phyloP scores from a whole-genome alignment of 148 eudicot species.

The Polygonum maritimum region DNA sequence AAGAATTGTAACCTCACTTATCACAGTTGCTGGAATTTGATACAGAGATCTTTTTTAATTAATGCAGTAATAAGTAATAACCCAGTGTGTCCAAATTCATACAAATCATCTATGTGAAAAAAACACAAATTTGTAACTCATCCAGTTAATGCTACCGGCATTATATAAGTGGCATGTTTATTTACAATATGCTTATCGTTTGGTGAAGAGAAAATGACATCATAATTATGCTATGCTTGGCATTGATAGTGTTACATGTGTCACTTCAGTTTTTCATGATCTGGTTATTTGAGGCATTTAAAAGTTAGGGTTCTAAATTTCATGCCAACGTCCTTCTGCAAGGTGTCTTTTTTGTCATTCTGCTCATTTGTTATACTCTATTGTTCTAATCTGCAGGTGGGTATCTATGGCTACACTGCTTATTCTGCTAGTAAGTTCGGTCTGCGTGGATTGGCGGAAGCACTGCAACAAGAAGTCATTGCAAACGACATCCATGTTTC shows the following conservation, averaged over 20 bases:
- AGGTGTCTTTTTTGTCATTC: not conserved
- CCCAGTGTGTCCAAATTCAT: too few relatives aligned
- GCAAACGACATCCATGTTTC: slow-evolving; percentile 72
- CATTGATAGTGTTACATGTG: not conserved
- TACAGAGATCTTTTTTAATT: too few relatives aligned
- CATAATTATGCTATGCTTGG: not conserved
- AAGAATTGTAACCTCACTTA: not conserved
- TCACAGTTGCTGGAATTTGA: not conserved
- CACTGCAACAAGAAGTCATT: slow-evolving; percentile 89
- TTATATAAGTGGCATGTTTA: too few relatives aligned
- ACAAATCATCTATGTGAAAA: not conserved
- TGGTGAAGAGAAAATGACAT: not conserved
- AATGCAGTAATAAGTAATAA: too few relatives aligned
- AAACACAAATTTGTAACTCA: not conserved
- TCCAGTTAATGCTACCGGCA: not conserved
- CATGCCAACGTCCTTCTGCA: not conserved
- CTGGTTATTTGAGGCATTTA: not conserved
- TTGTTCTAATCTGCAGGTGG: slow-evolving; percentile 37
- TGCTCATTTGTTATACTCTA: slow-evolving; percentile 3
- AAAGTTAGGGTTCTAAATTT: not conserved
- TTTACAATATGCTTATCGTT: not conserved
- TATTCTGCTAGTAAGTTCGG: slow-evolving; percentile 97
- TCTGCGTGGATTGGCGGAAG: slow-evolving; percentile 85
- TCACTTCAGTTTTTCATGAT: not conserved
- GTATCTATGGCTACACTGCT: slow-evolving; percentile 89